Percentiles rank a stretch among this genome's conserved stretches.
Conservation (phyloP, 495 filamentous ascomycete species). For the Hypoxylon subgilvum region DNA sequence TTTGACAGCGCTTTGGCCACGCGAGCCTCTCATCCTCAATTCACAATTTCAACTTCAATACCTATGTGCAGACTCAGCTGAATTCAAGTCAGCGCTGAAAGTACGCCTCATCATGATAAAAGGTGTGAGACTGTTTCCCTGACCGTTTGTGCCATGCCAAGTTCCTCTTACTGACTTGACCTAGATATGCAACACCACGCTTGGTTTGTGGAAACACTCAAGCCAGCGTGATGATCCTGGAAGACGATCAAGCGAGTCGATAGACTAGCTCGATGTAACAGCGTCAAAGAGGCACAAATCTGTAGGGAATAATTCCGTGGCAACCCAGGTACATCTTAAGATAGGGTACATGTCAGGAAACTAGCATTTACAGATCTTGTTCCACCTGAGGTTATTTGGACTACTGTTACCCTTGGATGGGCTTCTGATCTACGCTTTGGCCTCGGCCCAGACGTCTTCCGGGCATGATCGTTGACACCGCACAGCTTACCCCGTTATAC, state of each 20-base stretch:
- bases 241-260: conserved; percentile 49
- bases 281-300: conserved; percentile 24
- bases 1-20: conserved; percentile 27
- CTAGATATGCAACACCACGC: neutral
- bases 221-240: conserved; percentile 32
- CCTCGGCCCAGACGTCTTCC: conserved; percentile 46
- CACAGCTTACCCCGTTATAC: conserved; percentile 22
- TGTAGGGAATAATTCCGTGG: neutral
- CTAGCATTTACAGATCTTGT: conserved; percentile 30
- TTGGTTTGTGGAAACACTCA: conserved; percentile 4
- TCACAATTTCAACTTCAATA: neutral
- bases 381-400: conserved; percentile 26
- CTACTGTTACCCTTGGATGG: conserved; percentile 19
- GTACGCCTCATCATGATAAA: neutral
- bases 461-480: conserved; percentile 41
- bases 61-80: neutral
- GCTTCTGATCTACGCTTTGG: conserved; percentile 28
- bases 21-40: conserved; percentile 15
- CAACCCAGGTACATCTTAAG: conserved; percentile 14
- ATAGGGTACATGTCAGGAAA: conserved; percentile 23
- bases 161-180: neutral
- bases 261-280: conserved; percentile 29
- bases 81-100: neutral
- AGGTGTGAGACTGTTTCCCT: neutral
- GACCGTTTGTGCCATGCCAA: neutral